Evolutionary conservation across 805 yeast species (phyloP).

Genomic region (Metschnikowia picachoensis): DNA sequence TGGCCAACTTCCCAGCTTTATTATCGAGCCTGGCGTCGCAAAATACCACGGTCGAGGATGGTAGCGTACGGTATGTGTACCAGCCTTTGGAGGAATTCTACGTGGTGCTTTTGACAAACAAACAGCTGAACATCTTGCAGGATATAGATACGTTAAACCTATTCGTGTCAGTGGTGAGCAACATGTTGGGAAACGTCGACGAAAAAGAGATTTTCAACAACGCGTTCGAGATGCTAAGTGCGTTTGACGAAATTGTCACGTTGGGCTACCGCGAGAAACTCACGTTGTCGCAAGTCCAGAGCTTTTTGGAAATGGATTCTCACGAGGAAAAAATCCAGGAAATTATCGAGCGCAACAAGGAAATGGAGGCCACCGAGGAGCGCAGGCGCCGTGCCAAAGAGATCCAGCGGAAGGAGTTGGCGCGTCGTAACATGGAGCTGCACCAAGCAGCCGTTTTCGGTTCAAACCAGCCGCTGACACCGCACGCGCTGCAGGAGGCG

Average conservation of each 20-base stretch:
- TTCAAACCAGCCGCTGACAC: background rate
- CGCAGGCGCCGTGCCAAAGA: constrained; percentile 93
- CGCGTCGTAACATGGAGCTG: constrained; percentile 55
- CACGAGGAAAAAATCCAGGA: constrained; percentile 99
- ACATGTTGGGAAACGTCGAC: constrained; percentile 65
- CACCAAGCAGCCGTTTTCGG: constrained; percentile 18
- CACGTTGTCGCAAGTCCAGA: constrained; percentile 74
- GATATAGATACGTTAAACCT: constrained; percentile 90
- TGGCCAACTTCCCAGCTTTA: constrained; percentile 81
- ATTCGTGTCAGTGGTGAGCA: constrained; percentile 76
- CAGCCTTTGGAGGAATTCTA: constrained; percentile 94
- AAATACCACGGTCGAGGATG: constrained; percentile 93
- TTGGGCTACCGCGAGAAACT: constrained; percentile 89
- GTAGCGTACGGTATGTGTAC: constrained; percentile 85
- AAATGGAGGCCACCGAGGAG: constrained; percentile 94
- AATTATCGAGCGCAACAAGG: constrained; percentile 94
- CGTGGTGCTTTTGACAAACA: constrained; percentile 85
- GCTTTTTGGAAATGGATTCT: constrained; percentile 94
- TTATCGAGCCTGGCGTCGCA: constrained; percentile 67
- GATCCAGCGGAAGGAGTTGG: constrained; percentile 75
- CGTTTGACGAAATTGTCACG: constrained; percentile 90
- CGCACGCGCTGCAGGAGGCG: constrained; percentile 5
- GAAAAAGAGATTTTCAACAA: constrained; percentile 78
- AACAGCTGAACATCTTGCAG: constrained; percentile 86
- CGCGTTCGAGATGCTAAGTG: constrained; percentile 85